Percentiles rank a stretch among this genome's conserved stretches.
These are phyloP conservation scores for Pisolithus marmoratus DNA, from an alignment of 768 basidiomycete genomes.

Conservation along the genomic window DNA sequence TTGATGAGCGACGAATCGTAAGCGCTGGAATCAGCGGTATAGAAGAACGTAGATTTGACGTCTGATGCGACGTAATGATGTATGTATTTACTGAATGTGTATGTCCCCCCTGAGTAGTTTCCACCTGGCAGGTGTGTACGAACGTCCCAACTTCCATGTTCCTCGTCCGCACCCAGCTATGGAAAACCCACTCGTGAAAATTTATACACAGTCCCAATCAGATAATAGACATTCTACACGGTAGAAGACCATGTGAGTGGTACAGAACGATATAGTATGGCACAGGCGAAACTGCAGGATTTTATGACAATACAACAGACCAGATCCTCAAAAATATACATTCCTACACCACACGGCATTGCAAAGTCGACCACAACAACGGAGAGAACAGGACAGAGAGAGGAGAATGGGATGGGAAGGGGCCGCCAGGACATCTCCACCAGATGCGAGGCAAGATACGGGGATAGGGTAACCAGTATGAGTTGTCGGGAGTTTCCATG, in stretches of 20 bases:
- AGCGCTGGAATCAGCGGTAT: slow-evolving; percentile 31
- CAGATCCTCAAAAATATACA: neutral
- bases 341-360: neutral
- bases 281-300: neutral
- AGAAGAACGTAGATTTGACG: slow-evolving; percentile 31
- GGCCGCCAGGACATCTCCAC: too few relatives aligned
- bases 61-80: slow-evolving; percentile 10
- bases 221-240: too few relatives aligned
- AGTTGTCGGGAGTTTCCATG: too few relatives aligned
- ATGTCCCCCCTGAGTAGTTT: too few relatives aligned
- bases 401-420: neutral
- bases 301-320: neutral
- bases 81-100: too few relatives aligned
- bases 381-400: neutral
- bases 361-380: neutral
- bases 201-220: too few relatives aligned
- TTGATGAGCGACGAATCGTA: slow-evolving; percentile 73
- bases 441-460: too few relatives aligned
- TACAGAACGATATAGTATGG: neutral
- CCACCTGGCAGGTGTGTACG: too few relatives aligned
- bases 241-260: neutral
- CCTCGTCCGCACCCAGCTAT: too few relatives aligned
- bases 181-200: too few relatives aligned
- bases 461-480: too few relatives aligned
- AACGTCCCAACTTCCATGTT: too few relatives aligned